Base-by-base conservation (phyloP, 2,329 filamentous ascomycete genomes). In the Exophiala alcalophila region DNA sequence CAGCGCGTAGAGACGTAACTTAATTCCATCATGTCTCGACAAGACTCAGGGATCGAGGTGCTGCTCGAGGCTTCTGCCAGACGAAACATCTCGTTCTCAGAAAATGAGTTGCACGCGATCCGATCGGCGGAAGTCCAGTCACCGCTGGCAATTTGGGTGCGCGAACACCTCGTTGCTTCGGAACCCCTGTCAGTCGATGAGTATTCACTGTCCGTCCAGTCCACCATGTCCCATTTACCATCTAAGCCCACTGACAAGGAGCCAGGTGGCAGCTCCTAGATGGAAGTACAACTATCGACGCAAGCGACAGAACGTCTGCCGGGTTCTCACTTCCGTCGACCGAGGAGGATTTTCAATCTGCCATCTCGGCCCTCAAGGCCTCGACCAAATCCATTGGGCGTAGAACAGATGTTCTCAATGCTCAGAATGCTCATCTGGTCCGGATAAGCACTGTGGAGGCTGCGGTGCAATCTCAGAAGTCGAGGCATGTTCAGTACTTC, bases 371-470 rank as follows among this genome's bases (percentile, higher is more conserved):
- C 6, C 23, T 54, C 11, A 41, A 51, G 11, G 28, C 44, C 5
- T 52, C 48, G 7, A 54, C 51, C 9, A 26, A 12, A 15, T 23
- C 42, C 8, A 39, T 42, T 33, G 42, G 50, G 26, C 28, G 30
- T 16, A 47, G 39, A 10, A 49, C 33, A 8, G 15, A 16, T 16
- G 19, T 44, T 14, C 30, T 49, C 31, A 16, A 36, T 2, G 24
- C 45, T 16, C 49, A 49, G 31, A 23, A 19, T 14, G 26, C 39
- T 19, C 45, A 46, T 5, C 16, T 30, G 12, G 32, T 16, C 5
- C 19, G 15, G 2, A 9, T 47, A 3, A 23, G 16, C 18, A 25
- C 10, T 18, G 33, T 18, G 14, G 30, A 34, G n/a, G 12, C 15
- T 11, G 20, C 30, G 8, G 11, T 14, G 4, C 11, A 21, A 9